A percentile compares a stretch with the other conserved stretches of the same genome.
Conservation (phyloP, 208 protist species). For the Acanthamoeba castellanii region DNA sequence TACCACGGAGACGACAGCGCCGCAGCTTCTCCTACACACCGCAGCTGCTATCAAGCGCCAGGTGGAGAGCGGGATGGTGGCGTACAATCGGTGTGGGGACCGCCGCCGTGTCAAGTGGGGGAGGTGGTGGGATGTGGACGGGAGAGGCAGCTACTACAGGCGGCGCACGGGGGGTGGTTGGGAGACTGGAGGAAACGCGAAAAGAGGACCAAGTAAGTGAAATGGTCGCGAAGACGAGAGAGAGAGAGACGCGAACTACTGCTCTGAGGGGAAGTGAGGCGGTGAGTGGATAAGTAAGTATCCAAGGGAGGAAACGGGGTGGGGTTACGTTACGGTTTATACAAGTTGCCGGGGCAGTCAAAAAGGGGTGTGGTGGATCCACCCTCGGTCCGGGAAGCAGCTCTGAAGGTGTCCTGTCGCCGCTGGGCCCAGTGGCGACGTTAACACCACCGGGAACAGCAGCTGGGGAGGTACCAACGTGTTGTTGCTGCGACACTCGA, state of each 20-base stretch:
- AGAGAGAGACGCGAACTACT: background rate
- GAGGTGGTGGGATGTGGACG: too few species aligned
- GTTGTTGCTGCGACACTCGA: background rate
- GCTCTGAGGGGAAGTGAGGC: background rate
- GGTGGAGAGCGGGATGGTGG: too few species aligned
- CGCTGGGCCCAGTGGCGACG: too few species aligned
- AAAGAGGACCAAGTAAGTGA: background rate
- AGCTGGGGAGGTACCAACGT: background rate
- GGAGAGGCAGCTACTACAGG: background rate
- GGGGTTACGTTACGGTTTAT: background rate
- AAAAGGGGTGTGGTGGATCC: background rate
- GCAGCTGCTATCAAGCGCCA: too few species aligned
- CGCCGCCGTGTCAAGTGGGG: too few species aligned
- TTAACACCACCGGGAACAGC: background rate
- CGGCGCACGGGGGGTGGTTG: background rate
- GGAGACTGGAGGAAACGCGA: background rate
- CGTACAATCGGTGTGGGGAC: too few species aligned
- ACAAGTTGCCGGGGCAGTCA: background rate
- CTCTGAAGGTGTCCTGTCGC: background rate
- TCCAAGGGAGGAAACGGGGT: too few species aligned
- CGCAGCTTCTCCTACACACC: too few species aligned
- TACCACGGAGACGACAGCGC: too few species aligned
- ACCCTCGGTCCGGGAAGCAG: background rate
- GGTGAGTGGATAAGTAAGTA: background rate
- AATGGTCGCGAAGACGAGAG: background rate